These are phyloP conservation scores for Ophiostoma sp. DNA, from an alignment of 2,329 filamentous ascomycete species.

Conservation along the genomic window DNA sequence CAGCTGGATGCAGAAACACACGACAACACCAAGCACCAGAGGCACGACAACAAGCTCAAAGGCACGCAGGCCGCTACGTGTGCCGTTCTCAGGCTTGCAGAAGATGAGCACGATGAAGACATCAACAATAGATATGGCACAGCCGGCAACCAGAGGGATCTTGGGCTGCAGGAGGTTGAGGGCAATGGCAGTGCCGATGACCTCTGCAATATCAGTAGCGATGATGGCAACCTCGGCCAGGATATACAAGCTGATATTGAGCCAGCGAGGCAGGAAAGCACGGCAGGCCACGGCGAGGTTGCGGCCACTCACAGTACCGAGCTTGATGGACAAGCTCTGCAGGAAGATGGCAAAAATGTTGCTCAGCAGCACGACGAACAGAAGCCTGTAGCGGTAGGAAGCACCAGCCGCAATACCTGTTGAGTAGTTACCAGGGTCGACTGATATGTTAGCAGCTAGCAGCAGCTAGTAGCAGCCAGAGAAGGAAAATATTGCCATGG, in stretches of 20 bases:
- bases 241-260: conserved; percentile 56
- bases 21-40: conserved; percentile 61
- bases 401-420: conserved; percentile 63
- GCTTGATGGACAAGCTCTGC: conserved; percentile 62
- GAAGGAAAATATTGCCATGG: background rate
- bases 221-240: conserved; percentile 62
- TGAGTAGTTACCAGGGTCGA: conserved; percentile 62
- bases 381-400: conserved; percentile 57
- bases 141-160: conserved; percentile 61
- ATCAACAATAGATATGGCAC: conserved; percentile 62
- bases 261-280: conserved; percentile 59
- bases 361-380: conserved; percentile 63
- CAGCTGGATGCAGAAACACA: conserved; percentile 66
- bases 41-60: conserved; percentile 61
- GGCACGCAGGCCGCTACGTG: conserved; percentile 53
- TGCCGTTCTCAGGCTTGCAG: conserved; percentile 47
- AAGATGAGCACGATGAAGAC: conserved; percentile 63
- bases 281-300: conserved; percentile 63
- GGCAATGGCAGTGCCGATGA: conserved; percentile 66
- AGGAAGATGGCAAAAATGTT: conserved; percentile 68
- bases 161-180: conserved; percentile 59
- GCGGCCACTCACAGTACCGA: conserved; percentile 63
- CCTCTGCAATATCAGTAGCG: conserved; percentile 66
- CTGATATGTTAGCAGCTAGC: conserved; percentile 30
- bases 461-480: background rate